phyloP scores from a whole-genome alignment of 2,329 filamentous ascomycete genomes.

The Cercospora canescens region DNA sequence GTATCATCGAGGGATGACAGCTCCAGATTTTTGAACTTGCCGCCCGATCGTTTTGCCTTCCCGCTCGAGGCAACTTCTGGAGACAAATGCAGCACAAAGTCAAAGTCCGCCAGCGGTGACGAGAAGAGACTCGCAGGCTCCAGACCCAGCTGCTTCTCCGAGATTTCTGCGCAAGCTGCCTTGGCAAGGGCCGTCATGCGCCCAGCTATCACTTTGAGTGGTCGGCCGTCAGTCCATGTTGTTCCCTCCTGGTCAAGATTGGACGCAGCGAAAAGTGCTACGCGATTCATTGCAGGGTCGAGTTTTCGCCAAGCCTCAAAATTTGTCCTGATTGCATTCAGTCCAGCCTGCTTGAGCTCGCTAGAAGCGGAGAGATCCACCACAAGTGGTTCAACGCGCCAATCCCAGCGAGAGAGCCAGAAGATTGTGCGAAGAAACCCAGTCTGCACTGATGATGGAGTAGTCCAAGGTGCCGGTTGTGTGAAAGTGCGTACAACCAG shows the following conservation, averaged over 20 bases:
- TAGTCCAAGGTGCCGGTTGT: conserved; percentile 75
- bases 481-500: conserved; percentile 77
- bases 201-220: conserved; percentile 78
- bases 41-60: conserved; percentile 43
- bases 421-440: conserved; percentile 80
- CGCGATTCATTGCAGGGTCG: conserved; percentile 83
- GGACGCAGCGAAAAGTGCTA: conserved; percentile 78
- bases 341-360: conserved; percentile 59
- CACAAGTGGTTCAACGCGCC: conserved; percentile 78
- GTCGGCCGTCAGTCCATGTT: conserved; percentile 73
- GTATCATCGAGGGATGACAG: conserved; percentile 49
- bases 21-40: conserved; percentile 79
- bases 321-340: conserved; percentile 64
- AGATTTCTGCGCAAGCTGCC: conserved; percentile 65
- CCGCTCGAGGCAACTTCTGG: conserved; percentile 39
- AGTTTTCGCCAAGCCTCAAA: conserved; percentile 84
- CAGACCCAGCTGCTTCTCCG: conserved; percentile 31
- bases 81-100: conserved; percentile 77
- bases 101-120: conserved; percentile 74
- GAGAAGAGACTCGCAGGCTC: conserved; percentile 66
- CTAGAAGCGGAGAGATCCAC: conserved; percentile 61
- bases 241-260: conserved; percentile 75
- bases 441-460: conserved; percentile 72
- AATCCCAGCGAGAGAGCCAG: conserved; percentile 87
- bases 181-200: conserved; percentile 81